These are phyloP conservation scores for Suhomyces coccinellae DNA, from an alignment of 1,139 yeast species.

Conservation along the genomic window DNA sequence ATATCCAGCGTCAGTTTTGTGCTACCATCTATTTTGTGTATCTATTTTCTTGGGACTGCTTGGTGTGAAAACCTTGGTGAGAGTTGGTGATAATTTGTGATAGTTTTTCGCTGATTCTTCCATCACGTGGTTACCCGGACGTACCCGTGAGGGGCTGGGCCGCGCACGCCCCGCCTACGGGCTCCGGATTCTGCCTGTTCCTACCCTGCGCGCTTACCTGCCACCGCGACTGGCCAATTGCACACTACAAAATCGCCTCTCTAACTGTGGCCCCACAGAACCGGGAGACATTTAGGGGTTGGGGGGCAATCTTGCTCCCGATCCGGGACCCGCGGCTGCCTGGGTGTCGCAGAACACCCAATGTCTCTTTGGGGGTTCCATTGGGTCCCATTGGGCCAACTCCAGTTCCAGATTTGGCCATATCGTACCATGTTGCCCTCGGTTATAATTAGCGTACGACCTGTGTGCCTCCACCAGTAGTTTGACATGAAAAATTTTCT, in stretches of 20 bases:
- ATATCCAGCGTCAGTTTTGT: conserved; percentile 15
- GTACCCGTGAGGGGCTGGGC: not conserved
- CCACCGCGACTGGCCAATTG: not conserved
- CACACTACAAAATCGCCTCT: too few species aligned
- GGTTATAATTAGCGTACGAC: not conserved
- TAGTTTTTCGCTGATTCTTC: not conserved
- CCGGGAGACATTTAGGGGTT: too few species aligned
- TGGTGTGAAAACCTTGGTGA: conserved; percentile 4
- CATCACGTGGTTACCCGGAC: conserved; percentile 13
- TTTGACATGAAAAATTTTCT: conserved; percentile 10
- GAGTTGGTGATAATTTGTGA: conserved; percentile 10
- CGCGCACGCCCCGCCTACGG: not conserved
- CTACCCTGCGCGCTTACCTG: not conserved
- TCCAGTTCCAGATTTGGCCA: not conserved
- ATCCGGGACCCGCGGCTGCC: too few species aligned
- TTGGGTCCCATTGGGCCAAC: too few species aligned
- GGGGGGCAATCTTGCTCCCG: too few species aligned
- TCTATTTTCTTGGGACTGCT: conserved; percentile 12
- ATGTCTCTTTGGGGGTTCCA: too few species aligned
- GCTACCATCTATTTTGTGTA: conserved; percentile 17
- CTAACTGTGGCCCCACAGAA: too few species aligned
- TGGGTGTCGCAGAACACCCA: too few species aligned
- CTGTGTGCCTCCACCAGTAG: conserved; percentile 1
- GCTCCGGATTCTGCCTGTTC: too few species aligned
- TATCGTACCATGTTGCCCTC: not conserved